A percentile compares a stretch with the other conserved stretches of the same genome.
Evolutionary conservation across 495 filamentous ascomycete genomes (phyloP).

Genomic region (Trichoderma erinaceum): DNA sequence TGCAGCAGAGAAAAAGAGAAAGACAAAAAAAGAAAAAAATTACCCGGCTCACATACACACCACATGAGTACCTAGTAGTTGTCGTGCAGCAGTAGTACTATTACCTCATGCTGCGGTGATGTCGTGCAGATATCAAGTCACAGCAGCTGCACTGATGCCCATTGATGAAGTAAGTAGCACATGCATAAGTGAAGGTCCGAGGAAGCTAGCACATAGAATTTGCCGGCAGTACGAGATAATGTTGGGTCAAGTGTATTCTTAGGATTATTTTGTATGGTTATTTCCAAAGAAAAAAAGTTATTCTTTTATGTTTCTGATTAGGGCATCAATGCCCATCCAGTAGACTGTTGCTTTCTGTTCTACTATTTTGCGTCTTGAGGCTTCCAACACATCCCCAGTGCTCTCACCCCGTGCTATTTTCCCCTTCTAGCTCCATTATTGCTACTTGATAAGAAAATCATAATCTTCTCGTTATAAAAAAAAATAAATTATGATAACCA

Average conservation of each 20-base stretch:
- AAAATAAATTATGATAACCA: background rate
- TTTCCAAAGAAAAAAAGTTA: too few relatives aligned
- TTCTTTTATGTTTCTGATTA: too few relatives aligned
- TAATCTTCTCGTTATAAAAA: too few relatives aligned
- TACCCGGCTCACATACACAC: too few relatives aligned
- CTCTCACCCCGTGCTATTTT: too few relatives aligned
- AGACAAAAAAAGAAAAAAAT: too few relatives aligned
- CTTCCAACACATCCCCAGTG: too few relatives aligned
- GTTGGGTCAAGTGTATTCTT: background rate
- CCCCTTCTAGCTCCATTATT: too few relatives aligned
- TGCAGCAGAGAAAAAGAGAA: too few relatives aligned
- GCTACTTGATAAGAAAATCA: background rate
- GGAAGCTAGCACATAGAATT: background rate
- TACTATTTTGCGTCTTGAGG: background rate
- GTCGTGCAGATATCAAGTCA: background rate
- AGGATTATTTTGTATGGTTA: background rate
- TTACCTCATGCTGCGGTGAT: background rate
- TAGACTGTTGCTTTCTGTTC: background rate
- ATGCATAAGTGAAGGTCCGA: background rate
- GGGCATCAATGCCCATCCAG: too few relatives aligned
- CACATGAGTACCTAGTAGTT: background rate
- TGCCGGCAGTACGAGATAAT: background rate
- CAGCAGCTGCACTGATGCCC: slow-evolving; percentile 6
- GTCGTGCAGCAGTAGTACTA: background rate
- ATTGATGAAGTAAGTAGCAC: background rate